phyloP scores from a whole-genome alignment of 23 red algal genomes.

The Gracilaria caudata region DNA sequence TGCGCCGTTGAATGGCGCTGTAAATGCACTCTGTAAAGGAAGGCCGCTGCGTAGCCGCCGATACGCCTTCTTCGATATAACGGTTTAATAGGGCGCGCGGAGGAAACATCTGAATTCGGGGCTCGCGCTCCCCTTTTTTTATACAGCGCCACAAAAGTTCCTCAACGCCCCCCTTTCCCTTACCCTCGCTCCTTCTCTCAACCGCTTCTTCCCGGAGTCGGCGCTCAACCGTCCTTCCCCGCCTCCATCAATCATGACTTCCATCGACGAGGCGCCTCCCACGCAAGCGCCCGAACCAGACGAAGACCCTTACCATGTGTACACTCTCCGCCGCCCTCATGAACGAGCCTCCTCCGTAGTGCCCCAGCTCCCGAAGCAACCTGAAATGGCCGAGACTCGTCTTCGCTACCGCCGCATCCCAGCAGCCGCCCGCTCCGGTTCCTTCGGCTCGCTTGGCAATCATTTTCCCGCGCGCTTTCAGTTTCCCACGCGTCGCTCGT shows the following conservation, averaged over 20 bases:
- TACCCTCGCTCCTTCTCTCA: neutral
- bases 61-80: too few species aligned
- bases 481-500: conserved; percentile 39
- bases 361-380: conserved; percentile 60
- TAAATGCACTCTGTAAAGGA: too few species aligned
- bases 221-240: neutral
- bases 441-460: conserved; percentile 45
- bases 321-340: conserved; percentile 39
- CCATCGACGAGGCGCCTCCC: neutral
- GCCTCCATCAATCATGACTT: neutral
- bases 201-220: neutral
- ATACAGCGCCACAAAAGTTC: neutral
- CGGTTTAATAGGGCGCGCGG: neutral
- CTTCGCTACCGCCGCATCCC: conserved; percentile 59
- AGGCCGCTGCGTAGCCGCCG: too few species aligned
- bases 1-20: neutral
- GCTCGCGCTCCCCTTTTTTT: conserved; percentile 40
- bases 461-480: conserved; percentile 60
- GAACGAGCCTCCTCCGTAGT: conserved; percentile 56
- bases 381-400: conserved; percentile 62
- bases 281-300: neutral
- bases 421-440: conserved; percentile 40
- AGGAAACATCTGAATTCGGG: conserved; percentile 22
- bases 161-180: neutral
- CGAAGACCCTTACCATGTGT: conserved; percentile 59